These are phyloP conservation scores for Alternaria ventricosa DNA, from an alignment of 2,329 filamentous ascomycete genomes.

Conservation along the genomic window DNA sequence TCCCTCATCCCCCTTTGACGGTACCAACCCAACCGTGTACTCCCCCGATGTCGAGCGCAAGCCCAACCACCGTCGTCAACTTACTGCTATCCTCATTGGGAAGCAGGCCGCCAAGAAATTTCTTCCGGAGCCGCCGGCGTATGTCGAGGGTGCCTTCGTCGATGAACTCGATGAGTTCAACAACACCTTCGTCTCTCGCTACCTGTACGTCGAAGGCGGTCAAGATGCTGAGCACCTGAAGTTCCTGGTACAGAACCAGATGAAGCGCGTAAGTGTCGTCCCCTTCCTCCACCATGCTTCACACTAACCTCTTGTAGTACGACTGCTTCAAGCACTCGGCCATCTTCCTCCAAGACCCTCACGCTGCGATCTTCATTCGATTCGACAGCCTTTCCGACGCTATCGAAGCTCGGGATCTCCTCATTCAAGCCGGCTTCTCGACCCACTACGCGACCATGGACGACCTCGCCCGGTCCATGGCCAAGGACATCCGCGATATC, in stretches of 20 bases:
- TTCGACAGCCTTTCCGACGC: constrained; percentile 51
- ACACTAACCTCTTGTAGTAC: constrained; percentile 34
- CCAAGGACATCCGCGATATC: constrained; percentile 28
- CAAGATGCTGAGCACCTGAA: constrained; percentile 33
- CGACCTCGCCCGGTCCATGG: constrained; percentile 34
- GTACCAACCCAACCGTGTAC: constrained; percentile 39
- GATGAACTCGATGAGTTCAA: constrained; percentile 35
- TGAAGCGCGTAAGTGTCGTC: constrained; percentile 37
- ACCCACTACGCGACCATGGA: constrained; percentile 30
- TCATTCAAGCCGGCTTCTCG: constrained; percentile 28
- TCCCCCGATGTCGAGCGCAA: constrained; percentile 34
- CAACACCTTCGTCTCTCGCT: constrained; percentile 34
- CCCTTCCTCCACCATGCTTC: neutral
- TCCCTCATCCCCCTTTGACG: constrained; percentile 34
- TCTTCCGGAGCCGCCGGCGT: constrained; percentile 20
- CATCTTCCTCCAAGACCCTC: constrained; percentile 24
- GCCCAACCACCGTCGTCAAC: constrained; percentile 19
- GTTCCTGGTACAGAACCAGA: constrained; percentile 30
- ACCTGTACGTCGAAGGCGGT: constrained; percentile 31
- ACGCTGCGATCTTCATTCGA: constrained; percentile 7
- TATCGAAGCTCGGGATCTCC: constrained; percentile 31
- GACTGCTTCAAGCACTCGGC: constrained; percentile 30
- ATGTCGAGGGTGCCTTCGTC: constrained; percentile 26
- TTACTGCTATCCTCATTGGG: constrained; percentile 15
- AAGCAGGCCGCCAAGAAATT: constrained; percentile 13